A percentile compares a stretch with the other conserved stretches of the same genome.
Evolutionary conservation across 2,329 filamentous ascomycete species (phyloP).

Genomic region (Pseudopyricularia cyperi): DNA sequence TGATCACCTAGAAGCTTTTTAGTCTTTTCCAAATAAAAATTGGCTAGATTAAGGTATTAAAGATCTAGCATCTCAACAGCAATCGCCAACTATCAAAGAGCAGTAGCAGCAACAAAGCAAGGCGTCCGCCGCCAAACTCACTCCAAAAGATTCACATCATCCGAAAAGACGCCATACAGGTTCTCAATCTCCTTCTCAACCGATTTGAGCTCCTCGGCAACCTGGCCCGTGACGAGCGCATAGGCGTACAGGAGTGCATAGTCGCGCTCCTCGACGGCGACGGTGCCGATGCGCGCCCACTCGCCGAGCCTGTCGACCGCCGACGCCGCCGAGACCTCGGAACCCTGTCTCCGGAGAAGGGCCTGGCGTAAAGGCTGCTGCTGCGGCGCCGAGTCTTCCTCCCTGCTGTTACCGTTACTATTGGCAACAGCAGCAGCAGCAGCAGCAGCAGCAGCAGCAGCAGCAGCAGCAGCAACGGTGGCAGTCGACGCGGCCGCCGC

Average conservation of each 20-base stretch:
- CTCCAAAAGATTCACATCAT: constrained; percentile 44
- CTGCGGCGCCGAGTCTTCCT: background rate
- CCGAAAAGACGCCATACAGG: constrained; percentile 49
- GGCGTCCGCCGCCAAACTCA: constrained; percentile 12
- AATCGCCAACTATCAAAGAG: no score
- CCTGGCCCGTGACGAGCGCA: constrained; percentile 54
- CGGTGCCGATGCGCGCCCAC: constrained; percentile 8
- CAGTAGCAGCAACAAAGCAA: no score
- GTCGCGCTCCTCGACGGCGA: constrained; percentile 56
- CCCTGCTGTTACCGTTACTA: background rate
- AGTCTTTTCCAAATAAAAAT: no score
- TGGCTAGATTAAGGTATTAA: no score
- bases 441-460: background rate
- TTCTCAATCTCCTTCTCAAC: constrained; percentile 49
- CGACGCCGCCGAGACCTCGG: background rate
- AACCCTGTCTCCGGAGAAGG: background rate
- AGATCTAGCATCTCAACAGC: no score
- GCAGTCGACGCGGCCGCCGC: background rate
- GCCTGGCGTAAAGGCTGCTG: no score
- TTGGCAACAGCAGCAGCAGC: background rate
- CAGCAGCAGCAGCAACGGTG: background rate
- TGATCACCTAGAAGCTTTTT: no score
- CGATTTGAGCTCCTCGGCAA: constrained; percentile 49
- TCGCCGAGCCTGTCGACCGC: background rate
- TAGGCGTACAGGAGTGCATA: constrained; percentile 92